Base-by-base conservation (phyloP, 148 eudicot genomes). In the Dysphania ambrosioides region DNA sequence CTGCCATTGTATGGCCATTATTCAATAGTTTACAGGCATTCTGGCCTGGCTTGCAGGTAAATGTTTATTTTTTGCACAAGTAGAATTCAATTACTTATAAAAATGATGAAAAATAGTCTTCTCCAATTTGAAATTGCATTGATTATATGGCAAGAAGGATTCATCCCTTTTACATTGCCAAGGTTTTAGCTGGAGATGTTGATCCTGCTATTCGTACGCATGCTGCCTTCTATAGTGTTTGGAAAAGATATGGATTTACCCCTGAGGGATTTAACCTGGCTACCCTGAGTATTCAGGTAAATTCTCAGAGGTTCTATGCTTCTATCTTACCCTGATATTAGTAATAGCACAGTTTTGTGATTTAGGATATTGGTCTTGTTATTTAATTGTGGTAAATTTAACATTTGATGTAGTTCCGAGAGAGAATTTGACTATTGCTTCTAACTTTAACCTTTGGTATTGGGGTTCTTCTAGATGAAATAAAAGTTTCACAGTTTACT, bases 31-130 rank as follows among this genome's bases (percentile, higher is more conserved):
- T 95, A 75, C 99, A 95, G 78, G 99, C 99, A 71, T 95, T 95
- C 83, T 95, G 99, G 99, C 99, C 99, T 42, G 99, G 99, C 65
- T 88, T 95, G 82, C 99, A 95, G 97, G 99, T 95, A 82, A 30
- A 51, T 71, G 24, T 41, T 60, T 62, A 9, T 12, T 60, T 80
- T 40, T 63, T 12, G 69, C 27, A 4, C 49, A 36, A 32, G 19
- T 53, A 29, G 24, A 56, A 44, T 59, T 57, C 53, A 66, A 32
- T 68, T 69, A 10, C 71, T 75, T 72, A 47, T 55, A 18, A 12
- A 73, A 56, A 41, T 13, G 58, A 76, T 3, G 57, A 49, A 34
- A 61, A 47, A 69, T 21, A 68, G 73, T 16, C 66, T 66, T 75
- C 41, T 61, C 19, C 73, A 72, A 79, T 66, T 74, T 35, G 68